phyloP scores from a whole-genome alignment of 2,329 filamentous ascomycete species.

The Polychaeton citri region DNA sequence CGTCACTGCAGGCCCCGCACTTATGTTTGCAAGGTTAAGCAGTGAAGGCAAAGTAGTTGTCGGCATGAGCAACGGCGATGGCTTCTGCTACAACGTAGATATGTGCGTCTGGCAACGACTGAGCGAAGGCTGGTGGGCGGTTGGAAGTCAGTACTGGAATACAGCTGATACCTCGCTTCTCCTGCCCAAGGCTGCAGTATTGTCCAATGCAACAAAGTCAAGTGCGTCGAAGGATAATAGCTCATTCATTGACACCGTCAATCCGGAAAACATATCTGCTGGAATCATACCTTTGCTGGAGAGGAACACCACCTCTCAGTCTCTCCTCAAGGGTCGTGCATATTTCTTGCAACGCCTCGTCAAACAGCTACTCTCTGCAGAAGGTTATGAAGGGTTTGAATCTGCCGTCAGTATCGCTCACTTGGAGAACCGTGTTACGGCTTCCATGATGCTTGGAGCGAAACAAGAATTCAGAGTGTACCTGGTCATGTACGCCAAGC shows the following conservation, averaged over 20 bases:
- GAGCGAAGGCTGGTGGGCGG: constrained; percentile 97
- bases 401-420: constrained; percentile 85
- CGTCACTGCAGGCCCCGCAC: constrained; percentile 63
- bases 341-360: constrained; percentile 85
- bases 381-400: constrained; percentile 88
- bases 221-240: constrained; percentile 18
- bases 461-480: constrained; percentile 90
- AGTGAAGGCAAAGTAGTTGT: constrained; percentile 74
- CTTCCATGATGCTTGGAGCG: constrained; percentile 69
- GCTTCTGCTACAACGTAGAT: constrained; percentile 72
- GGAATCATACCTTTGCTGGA: constrained; percentile 90
- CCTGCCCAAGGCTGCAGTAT: constrained; percentile 7
- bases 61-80: constrained; percentile 89
- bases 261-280: constrained; percentile 57
- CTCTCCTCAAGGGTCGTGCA: constrained; percentile 78
- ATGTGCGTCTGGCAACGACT: constrained; percentile 91
- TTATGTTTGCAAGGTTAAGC: constrained; percentile 86
- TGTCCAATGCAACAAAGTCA: not conserved
- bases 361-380: constrained; percentile 73
- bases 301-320: constrained; percentile 86
- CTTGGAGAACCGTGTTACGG: constrained; percentile 86
- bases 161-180: constrained; percentile 76
- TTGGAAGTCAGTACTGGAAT: constrained; percentile 98
- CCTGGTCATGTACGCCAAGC: constrained; percentile 95
- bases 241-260: constrained; percentile 29